A percentile compares a stretch with the other conserved stretches of the same genome.
phyloP scores from a whole-genome alignment of 192 early-diverging fungal genomes.

The Jimgerdemannia lactiflua region DNA sequence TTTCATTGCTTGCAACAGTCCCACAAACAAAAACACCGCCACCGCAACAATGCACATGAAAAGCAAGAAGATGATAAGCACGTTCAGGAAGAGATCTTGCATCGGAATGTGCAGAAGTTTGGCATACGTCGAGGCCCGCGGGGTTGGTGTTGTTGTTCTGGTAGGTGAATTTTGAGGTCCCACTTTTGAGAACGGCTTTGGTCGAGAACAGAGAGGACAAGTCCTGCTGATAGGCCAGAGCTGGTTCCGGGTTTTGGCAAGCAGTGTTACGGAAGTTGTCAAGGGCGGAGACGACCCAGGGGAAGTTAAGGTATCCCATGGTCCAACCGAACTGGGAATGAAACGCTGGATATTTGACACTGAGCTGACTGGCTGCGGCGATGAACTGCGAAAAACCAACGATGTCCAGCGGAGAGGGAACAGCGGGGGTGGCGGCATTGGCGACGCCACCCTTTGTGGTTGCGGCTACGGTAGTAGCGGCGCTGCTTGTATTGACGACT shows the following conservation, averaged over 20 bases:
- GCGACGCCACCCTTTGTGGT: no score
- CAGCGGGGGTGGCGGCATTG: background rate
- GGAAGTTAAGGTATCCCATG: conserved; percentile 18
- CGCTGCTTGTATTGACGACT: no score
- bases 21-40: conserved; percentile 13
- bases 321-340: conserved; percentile 36
- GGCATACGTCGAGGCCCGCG: conserved; percentile 23
- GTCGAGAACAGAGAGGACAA: no score
- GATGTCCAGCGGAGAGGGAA: conserved; percentile 27
- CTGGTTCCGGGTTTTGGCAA: background rate
- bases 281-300: conserved; percentile 21
- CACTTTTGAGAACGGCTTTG: no score
- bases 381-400: conserved; percentile 36
- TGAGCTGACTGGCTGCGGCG: conserved; percentile 28
- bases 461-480: no score
- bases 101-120: conserved; percentile 26
- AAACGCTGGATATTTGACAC: conserved; percentile 25
- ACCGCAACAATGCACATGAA: conserved; percentile 22
- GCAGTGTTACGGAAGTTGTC: conserved; percentile 15
- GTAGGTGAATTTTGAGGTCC: no score
- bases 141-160: background rate
- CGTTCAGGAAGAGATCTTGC: conserved; percentile 35
- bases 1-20: no score
- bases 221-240: no score
- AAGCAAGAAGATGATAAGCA: conserved; percentile 23